Evolutionary conservation across 495 filamentous ascomycete species (phyloP).

Genomic region (Aspergillus hancockii): DNA sequence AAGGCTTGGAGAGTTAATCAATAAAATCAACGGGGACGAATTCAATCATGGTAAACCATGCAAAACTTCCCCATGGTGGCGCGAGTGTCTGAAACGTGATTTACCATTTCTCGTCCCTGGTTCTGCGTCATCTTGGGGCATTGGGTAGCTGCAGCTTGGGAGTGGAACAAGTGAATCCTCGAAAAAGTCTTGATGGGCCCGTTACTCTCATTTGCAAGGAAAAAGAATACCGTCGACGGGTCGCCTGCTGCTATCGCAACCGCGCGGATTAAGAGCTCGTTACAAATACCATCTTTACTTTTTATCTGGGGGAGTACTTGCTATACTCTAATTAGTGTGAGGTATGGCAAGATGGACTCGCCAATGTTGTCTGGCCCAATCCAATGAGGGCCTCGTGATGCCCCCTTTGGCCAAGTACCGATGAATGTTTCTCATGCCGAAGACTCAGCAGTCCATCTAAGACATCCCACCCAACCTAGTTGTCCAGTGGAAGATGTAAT

Average conservation of each 20-base stretch:
- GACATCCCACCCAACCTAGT: conserved; percentile 23
- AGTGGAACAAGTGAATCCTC: conserved; percentile 42
- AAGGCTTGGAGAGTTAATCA: conserved; percentile 22
- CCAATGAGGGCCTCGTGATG: conserved; percentile 27
- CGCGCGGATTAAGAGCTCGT: conserved; percentile 13
- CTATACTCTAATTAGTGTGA: conserved; percentile 20
- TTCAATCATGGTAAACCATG: conserved; percentile 44
- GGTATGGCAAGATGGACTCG: conserved; percentile 28
- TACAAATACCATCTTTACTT: conserved; percentile 14
- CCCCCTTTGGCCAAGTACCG: conserved; percentile 21
- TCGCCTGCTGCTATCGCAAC: conserved; percentile 7
- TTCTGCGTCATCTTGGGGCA: conserved; percentile 24
- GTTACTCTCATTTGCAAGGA: conserved; percentile 15
- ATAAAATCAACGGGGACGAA: conserved; percentile 7
- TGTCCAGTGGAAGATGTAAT: conserved; percentile 20
- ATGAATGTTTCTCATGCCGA: conserved; percentile 22
- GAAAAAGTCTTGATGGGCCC: conserved; percentile 28
- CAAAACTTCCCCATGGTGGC: conserved; percentile 55
- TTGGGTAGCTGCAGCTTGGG: conserved; percentile 35
- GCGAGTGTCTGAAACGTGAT: conserved; percentile 32
- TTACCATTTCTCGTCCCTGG: conserved; percentile 24
- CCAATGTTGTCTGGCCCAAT: conserved; percentile 15
- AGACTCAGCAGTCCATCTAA: conserved; percentile 23
- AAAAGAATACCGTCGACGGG: conserved; percentile 3
- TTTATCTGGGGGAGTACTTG: conserved; percentile 16